These are phyloP conservation scores for Phytopythium ostracodes DNA, from an alignment of 352 stramenopile species.

Conservation along the genomic window DNA sequence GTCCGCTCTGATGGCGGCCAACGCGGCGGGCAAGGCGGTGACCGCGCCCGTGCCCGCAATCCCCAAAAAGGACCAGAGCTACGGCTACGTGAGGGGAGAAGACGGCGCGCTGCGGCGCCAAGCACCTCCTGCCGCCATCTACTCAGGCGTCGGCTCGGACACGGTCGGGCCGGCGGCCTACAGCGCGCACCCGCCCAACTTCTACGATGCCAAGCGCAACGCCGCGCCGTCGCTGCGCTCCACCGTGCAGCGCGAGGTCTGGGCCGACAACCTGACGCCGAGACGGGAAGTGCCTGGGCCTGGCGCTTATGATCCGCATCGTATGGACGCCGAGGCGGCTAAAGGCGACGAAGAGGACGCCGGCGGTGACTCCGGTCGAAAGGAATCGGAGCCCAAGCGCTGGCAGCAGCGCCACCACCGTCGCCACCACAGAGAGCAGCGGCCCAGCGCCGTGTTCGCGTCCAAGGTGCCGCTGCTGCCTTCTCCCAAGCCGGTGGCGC, in stretches of 20 bases:
- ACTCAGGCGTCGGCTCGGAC: slow-evolving; percentile 66
- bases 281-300: slow-evolving; percentile 44
- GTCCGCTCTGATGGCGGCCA: slow-evolving; percentile 1
- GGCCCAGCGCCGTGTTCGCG: slow-evolving; percentile 63
- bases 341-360: not conserved
- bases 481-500: slow-evolving; percentile 29
- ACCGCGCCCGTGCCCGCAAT: slow-evolving; percentile 45
- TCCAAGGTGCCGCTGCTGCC: slow-evolving; percentile 73
- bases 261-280: slow-evolving; percentile 54
- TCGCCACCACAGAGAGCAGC: slow-evolving; percentile 1
- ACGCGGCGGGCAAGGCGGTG: slow-evolving; percentile 4
- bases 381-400: not conserved
- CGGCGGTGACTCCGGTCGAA: not conserved
- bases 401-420: not conserved
- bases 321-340: not conserved
- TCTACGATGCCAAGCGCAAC: slow-evolving; percentile 72
- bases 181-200: slow-evolving; percentile 32
- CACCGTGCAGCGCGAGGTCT: slow-evolving; percentile 71
- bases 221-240: slow-evolving; percentile 59
- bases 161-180: slow-evolving; percentile 72
- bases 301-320: slow-evolving; percentile 46
- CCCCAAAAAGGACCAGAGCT: slow-evolving; percentile 68
- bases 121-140: slow-evolving; percentile 38
- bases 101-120: slow-evolving; percentile 41
- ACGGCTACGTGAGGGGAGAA: slow-evolving; percentile 51